Base-by-base conservation (phyloP, 305 asterid species). In the Solanum hybrid region DNA sequence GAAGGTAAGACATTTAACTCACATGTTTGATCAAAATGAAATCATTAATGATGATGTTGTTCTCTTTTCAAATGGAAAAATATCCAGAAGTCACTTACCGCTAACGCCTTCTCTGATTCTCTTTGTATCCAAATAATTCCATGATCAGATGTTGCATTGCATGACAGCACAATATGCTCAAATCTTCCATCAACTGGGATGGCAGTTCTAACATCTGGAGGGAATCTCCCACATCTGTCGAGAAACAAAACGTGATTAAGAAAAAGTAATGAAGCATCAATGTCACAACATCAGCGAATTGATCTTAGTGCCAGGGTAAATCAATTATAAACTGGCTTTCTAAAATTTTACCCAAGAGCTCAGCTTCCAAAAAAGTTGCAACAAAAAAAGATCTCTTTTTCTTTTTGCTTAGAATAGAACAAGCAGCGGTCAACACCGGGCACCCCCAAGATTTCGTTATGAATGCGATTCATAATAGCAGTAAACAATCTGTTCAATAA, bases 171-270 rank as follows among this genome's bases (percentile, higher is more conserved):
- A 39, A 97, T 97, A 90, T 97, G 99, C 90, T 97, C 99, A 39
- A 97, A 97, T 92, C 99, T 95, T 90, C 98, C 99, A 82, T 97
- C 99, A 90, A 97, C 99, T 1, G 99, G 99, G 81, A 97, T 97
- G 81, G 99, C 98, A 76, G 99, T 96, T 93, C 98, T 94, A 79
- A 96, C 98, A 90, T 94, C 98, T n/a, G 99, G 99, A 88, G 99
- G 98, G 89, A 82, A 96, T 93, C 99, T 95, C 90, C 99, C 99
- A 91, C 99, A 97, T 92, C 99, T 96, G 93, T 81, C 90, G 71
- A 92, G 34, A 71, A 57, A 7, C 34, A 20, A 87, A 90, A 79
- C 12, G 61, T 24, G 86, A 39, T 85, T 57, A 85, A 57, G 88
- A 57, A 57, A 81, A n/a, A 79, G 33, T 79, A 36, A 5, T 36